Conservation (phyloP, 208 protist genomes). For the Acanthamoeba triangularis region DNA sequence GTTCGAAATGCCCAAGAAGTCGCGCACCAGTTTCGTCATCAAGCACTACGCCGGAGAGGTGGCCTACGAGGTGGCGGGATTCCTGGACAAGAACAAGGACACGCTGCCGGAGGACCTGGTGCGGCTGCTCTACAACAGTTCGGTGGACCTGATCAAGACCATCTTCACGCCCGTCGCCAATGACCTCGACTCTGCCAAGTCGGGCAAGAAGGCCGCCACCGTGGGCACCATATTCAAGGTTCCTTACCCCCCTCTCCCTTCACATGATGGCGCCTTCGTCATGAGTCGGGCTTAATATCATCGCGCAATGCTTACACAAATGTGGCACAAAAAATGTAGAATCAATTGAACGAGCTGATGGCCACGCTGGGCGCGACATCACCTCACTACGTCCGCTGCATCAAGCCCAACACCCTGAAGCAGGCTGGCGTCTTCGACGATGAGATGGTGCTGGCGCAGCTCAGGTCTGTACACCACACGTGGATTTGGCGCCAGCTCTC, state of each 20-base stretch:
- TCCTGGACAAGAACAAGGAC: conserved; percentile 92
- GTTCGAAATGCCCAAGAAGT: conserved; percentile 79
- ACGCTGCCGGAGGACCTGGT: conserved; percentile 87
- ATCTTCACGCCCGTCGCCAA: not conserved
- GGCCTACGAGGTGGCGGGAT: conserved; percentile 87
- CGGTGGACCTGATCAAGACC: not conserved
- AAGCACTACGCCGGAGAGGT: conserved; percentile 92
- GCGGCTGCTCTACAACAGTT: not conserved
- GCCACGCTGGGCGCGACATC: conserved; percentile 82
- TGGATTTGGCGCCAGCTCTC: no score
- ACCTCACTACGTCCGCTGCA: conserved; percentile 92
- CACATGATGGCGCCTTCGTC: no score
- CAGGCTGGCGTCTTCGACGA: conserved; percentile 29
- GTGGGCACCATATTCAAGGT: conserved; percentile 66
- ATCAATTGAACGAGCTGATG: conserved; percentile 88
- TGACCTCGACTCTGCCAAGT: not conserved
- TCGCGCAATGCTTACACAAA: not conserved
- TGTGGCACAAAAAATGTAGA: not conserved
- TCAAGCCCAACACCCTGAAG: conserved; percentile 91
- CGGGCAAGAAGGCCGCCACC: conserved; percentile 14
- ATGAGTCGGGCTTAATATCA: not conserved
- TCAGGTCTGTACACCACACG: no score
- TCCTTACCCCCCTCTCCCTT: not conserved
- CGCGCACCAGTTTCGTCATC: conserved; percentile 84
- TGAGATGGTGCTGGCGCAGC: conserved; percentile 63